Evolutionary conservation across 805 yeast genomes (phyloP).

Genomic region (Debaryomyces maramus): DNA sequence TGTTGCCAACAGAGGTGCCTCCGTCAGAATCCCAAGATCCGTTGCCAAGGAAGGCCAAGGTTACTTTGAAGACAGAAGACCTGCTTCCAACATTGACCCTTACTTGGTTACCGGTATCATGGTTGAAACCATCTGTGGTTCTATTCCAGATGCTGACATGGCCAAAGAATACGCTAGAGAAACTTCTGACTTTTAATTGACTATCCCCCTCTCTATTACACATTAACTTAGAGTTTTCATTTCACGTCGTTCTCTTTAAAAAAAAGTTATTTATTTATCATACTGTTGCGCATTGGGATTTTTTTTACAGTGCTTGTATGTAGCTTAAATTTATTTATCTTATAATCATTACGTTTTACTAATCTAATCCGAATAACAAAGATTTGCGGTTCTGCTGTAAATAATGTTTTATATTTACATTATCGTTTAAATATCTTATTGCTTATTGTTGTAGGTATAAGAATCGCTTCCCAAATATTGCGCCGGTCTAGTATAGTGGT

Average conservation of each 20-base stretch:
- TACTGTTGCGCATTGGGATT: background rate
- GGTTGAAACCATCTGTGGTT: slow-evolving; percentile 94
- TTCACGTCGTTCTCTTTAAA: slow-evolving; percentile 1
- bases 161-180: slow-evolving; percentile 85
- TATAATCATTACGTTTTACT: background rate
- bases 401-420: too few relatives aligned
- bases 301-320: slow-evolving; percentile 5
- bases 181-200: slow-evolving; percentile 26
- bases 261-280: background rate
- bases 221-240: slow-evolving; percentile 2
- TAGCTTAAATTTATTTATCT: slow-evolving; percentile 1
- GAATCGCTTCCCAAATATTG: background rate
- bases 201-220: slow-evolving; percentile 1
- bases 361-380: too few relatives aligned
- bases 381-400: too few relatives aligned
- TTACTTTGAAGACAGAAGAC: slow-evolving; percentile 99
- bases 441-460: too few relatives aligned
- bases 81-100: slow-evolving; percentile 99
- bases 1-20: slow-evolving; percentile 99
- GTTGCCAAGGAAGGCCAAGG: slow-evolving; percentile 98
- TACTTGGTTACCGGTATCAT: slow-evolving; percentile 98
- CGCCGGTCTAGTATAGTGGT: slow-evolving; percentile 45
- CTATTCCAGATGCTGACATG: slow-evolving; percentile 94
- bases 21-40: slow-evolving; percentile 97
- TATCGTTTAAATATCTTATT: too few relatives aligned